Evolutionary conservation across 371 early-diverging fungal species (phyloP), one percentile per base, ranked within the genome.

Genomic region (Apophysomyces elegans): DNA sequence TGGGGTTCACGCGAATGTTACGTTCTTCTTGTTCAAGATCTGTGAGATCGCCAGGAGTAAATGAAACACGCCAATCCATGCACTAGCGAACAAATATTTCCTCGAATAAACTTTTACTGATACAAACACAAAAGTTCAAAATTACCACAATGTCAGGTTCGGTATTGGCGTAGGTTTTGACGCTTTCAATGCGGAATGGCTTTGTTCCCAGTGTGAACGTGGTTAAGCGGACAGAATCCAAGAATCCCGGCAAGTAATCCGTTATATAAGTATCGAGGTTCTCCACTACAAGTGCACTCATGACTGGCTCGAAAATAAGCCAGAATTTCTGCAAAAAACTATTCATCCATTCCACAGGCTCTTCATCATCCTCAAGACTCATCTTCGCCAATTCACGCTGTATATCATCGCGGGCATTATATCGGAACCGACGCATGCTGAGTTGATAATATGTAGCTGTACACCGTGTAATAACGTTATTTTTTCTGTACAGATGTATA

Each of bases 271-370:
- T 80, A 79, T 94, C 91, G 44, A 91, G 87, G 26, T 83, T 84
- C 50, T 88, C 89, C 36, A 91, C 86, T 21, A 96, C 86, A 39
- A 86, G 84, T 7, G 88, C 85, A 59, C 96, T 92, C 45, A 99
- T 76, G 2, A 88, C 87, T 11, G 98, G 96, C 79, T 99, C 99
- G 66, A 91, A 94, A 58, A 95, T 94, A 21, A 92, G 81, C 99
- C 99, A 99, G 74, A 98, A 94, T 58, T 82, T 83, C 58, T 77
- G 70, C 26, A 76, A 16, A 45, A 99, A 94, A 70, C 87, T 90
- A 78, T 99, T 99, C 62, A 99, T 76, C 99, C 99, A 99, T 64
- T 96, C 96, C 4, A 92, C 95, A 38, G 92, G 89, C 77, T 99
- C 99, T 36, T 72, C 71, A 37, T 85, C 80, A 12, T 76, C 68